A percentile compares a stretch with the other conserved stretches of the same genome.
These are phyloP conservation scores for Paramarasmius palmivorus DNA, from an alignment of 1,284 basidiomycete species.

Conservation along the genomic window DNA sequence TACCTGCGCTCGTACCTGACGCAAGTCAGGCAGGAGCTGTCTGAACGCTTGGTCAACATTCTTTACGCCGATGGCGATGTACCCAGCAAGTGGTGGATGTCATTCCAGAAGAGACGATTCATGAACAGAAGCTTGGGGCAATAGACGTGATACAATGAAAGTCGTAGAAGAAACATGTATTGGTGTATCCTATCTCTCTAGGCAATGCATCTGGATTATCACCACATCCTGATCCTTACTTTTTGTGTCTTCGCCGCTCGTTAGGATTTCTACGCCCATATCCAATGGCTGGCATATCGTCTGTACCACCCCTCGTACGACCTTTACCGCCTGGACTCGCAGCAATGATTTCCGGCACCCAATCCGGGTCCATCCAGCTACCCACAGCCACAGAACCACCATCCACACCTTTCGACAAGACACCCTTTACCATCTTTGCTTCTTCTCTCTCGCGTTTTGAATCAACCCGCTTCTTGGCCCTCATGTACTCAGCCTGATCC, in stretches of 20 bases:
- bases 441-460: slow-evolving; percentile 79
- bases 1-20: slow-evolving; percentile 89
- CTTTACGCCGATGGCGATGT: slow-evolving; percentile 86
- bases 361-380: slow-evolving; percentile 95
- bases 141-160: slow-evolving; percentile 24
- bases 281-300: slow-evolving; percentile 81
- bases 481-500: slow-evolving; percentile 85
- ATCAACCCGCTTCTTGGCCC: slow-evolving; percentile 77
- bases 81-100: slow-evolving; percentile 99
- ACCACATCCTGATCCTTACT: slow-evolving; percentile 4
- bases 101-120: slow-evolving; percentile 96
- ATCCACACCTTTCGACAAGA: slow-evolving; percentile 47
- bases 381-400: slow-evolving; percentile 57
- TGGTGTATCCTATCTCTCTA: slow-evolving; percentile 4
- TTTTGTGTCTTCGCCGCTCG: slow-evolving; percentile 61
- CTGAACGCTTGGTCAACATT: slow-evolving; percentile 82
- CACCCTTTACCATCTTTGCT: slow-evolving; percentile 65
- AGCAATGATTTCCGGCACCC: slow-evolving; percentile 85
- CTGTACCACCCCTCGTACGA: slow-evolving; percentile 48
- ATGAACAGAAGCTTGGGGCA: slow-evolving; percentile 86
- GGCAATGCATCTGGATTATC: slow-evolving; percentile 11
- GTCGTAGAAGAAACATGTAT: too few species aligned
- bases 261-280: slow-evolving; percentile 88
- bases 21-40: slow-evolving; percentile 92
- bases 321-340: slow-evolving; percentile 77